These are phyloP conservation scores for Usnea hakonensis DNA, from an alignment of 495 filamentous ascomycete species.

Conservation along the genomic window DNA sequence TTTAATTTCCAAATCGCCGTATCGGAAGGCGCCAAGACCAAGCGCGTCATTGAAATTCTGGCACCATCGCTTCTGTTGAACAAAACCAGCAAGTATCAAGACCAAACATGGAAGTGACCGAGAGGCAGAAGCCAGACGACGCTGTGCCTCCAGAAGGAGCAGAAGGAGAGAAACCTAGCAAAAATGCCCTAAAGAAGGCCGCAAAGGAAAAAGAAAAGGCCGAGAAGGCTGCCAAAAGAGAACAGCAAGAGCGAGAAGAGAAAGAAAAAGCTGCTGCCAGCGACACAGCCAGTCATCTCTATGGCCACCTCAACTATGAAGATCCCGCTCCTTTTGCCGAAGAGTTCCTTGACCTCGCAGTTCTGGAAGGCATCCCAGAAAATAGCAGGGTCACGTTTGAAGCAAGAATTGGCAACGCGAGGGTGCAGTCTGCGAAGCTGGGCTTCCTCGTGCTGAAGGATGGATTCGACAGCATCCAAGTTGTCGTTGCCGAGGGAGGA, in stretches of 20 bases:
- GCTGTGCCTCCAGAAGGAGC: neutral
- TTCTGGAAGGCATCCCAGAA: conserved; percentile 48
- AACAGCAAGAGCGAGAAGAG: conserved; percentile 37
- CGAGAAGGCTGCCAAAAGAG: conserved; percentile 50
- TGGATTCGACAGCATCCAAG: conserved; percentile 75
- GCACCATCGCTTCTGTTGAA: conserved; percentile 1
- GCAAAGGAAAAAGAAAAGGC: conserved; percentile 63
- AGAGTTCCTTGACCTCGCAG: conserved; percentile 41
- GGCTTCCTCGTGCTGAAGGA: conserved; percentile 85
- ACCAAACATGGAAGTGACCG: neutral
- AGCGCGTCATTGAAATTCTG: neutral
- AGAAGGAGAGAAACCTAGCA: conserved; percentile 43
- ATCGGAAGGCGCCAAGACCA: neutral
- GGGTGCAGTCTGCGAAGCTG: conserved; percentile 85
- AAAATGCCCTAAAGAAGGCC: conserved; percentile 59
- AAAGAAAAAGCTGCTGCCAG: conserved; percentile 43
- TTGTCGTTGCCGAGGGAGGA: conserved; percentile 53
- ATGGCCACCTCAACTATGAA: conserved; percentile 40
- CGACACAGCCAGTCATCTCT: conserved; percentile 64
- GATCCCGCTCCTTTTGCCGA: neutral
- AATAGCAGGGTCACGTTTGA: conserved; percentile 73
- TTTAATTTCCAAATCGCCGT: neutral
- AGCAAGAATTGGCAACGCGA: conserved; percentile 77
- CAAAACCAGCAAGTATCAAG: neutral
- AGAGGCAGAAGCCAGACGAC: neutral